A percentile compares a stretch with the other conserved stretches of the same genome.
Conservation (phyloP, 2,329 filamentous ascomycete species). For the Curvularia lunata region DNA sequence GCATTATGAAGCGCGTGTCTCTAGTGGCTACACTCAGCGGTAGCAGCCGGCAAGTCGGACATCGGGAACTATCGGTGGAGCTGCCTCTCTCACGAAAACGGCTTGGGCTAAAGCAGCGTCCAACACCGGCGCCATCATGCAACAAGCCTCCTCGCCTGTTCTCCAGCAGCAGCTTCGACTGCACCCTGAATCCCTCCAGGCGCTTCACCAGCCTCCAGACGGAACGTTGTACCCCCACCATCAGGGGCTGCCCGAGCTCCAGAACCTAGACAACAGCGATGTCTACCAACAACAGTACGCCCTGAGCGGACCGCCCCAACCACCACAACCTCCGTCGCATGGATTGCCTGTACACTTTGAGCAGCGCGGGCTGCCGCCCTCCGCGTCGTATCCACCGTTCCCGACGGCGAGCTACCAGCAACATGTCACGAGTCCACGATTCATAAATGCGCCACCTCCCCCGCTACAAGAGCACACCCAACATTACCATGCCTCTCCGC, state of each 20-base stretch:
- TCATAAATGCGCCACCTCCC: slow-evolving; percentile 28
- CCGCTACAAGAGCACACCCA: slow-evolving; percentile 24
- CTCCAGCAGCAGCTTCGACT: slow-evolving; percentile 33
- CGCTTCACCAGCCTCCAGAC: slow-evolving; percentile 40
- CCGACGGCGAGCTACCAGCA: slow-evolving; percentile 31
- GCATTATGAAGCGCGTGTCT: slow-evolving; percentile 1
- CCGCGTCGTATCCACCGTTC: slow-evolving; percentile 33
- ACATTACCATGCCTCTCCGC: slow-evolving; percentile 25
- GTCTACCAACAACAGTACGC: slow-evolving; percentile 31
- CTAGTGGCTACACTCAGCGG: not conserved
- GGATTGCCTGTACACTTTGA: slow-evolving; percentile 43
- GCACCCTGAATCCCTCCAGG: slow-evolving; percentile 35
- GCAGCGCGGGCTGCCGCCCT: slow-evolving; percentile 36
- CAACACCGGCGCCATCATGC: slow-evolving; percentile 33
- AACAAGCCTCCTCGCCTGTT: slow-evolving; percentile 27
- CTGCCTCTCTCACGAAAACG: slow-evolving; percentile 14
- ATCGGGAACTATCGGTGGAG: slow-evolving; percentile 8
- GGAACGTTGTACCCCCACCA: slow-evolving; percentile 30
- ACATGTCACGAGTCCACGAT: slow-evolving; percentile 34
- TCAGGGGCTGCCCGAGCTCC: slow-evolving; percentile 46
- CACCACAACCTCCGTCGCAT: slow-evolving; percentile 27
- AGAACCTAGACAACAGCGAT: slow-evolving; percentile 47
- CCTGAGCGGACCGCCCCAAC: slow-evolving; percentile 28
- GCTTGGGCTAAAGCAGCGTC: slow-evolving; percentile 35
- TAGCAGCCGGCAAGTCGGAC: slow-evolving; percentile 1